These are phyloP conservation scores for Coleophoma eucalyptorum DNA, from an alignment of 2,329 filamentous ascomycete genomes.

Conservation along the genomic window DNA sequence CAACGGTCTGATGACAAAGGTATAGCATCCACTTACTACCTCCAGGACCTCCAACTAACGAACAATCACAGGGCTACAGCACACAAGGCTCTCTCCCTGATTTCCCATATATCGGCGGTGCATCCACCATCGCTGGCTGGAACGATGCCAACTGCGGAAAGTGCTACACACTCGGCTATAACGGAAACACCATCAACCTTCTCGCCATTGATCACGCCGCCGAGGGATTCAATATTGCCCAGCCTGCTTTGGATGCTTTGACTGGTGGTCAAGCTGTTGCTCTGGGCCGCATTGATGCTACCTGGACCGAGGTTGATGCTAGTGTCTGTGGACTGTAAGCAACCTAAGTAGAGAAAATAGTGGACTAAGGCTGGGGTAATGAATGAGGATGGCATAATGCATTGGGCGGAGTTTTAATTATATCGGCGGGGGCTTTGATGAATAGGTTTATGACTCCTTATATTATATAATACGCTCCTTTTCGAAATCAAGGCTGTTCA, in stretches of 20 bases:
- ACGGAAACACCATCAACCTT: slow-evolving; percentile 47
- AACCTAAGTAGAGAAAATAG: background rate
- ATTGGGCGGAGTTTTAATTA: too few relatives aligned
- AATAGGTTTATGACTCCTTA: too few relatives aligned
- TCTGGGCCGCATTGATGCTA: slow-evolving; percentile 50
- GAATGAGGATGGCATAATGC: too few relatives aligned
- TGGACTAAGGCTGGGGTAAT: too few relatives aligned
- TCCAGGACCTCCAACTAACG: too few relatives aligned
- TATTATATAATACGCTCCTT: too few relatives aligned
- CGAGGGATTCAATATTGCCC: slow-evolving; percentile 52
- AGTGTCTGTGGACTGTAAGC: slow-evolving; percentile 34
- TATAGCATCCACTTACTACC: background rate
- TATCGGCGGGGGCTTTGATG: too few relatives aligned
- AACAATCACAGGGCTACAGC: slow-evolving; percentile 42
- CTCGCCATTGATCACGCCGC: slow-evolving; percentile 50
- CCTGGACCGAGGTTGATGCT: slow-evolving; percentile 37
- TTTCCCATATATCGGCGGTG: slow-evolving; percentile 54
- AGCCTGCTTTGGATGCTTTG: slow-evolving; percentile 50
- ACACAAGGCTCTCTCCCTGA: slow-evolving; percentile 45
- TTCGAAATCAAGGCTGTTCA: too few relatives aligned
- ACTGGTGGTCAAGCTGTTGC: slow-evolving; percentile 45
- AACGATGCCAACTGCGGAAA: slow-evolving; percentile 49
- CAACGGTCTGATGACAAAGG: slow-evolving; percentile 60
- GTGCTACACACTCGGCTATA: slow-evolving; percentile 50
- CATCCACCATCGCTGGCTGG: slow-evolving; percentile 48